Base-by-base conservation (phyloP, 2,329 filamentous ascomycete species). In the Rhytidhysteron rufulum region DNA sequence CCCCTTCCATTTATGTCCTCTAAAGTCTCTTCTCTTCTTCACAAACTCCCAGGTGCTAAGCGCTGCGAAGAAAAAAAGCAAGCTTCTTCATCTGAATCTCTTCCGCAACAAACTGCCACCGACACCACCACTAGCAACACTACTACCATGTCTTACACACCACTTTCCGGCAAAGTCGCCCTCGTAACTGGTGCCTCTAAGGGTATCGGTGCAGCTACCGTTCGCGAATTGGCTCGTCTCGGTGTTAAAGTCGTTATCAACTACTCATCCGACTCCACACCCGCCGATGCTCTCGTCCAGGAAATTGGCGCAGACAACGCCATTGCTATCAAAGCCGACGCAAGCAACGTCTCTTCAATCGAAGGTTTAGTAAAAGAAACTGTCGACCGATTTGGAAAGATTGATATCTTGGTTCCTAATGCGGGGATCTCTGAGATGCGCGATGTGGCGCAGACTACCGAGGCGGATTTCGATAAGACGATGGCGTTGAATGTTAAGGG, bases 401-500 rank as follows among this genome's bases (percentile, higher is more conserved):
- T 84, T 47, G 80, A 85, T 62, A 71, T 82, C 27, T 46, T 83
- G 3, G 65, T 83, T 33, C 67, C 73, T 2, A 81, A 78, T 45
- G 78, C 80, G 0, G 80, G 72, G 0, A 52, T 73, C 3, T 63
- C 79, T 60, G 63, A 63, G 2, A 70, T 77, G 62, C 67, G 64
- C n/a, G 68, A 71, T 35, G 62, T 82, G 11, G 69, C 72, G 24
- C 51, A 63, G 17, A 69, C 71, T 1, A 76, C 67, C 0, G 75
- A 80, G 53, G 67, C 61, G 6, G 67, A 72, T 45, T 82, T 74
- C 51, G 76, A 80, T 47, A 46, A 43, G 6, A 62, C 60, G 3
- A 77, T 76, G 49, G 61, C 60, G 31, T 43, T 80, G 25, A 81
- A 81, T 53, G 76, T 80, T 40, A 80, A 79, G 54, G 78, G 77